These are phyloP conservation scores for Aspergillus hortae DNA, from an alignment of 2,329 filamentous ascomycete genomes.

Conservation along the genomic window DNA sequence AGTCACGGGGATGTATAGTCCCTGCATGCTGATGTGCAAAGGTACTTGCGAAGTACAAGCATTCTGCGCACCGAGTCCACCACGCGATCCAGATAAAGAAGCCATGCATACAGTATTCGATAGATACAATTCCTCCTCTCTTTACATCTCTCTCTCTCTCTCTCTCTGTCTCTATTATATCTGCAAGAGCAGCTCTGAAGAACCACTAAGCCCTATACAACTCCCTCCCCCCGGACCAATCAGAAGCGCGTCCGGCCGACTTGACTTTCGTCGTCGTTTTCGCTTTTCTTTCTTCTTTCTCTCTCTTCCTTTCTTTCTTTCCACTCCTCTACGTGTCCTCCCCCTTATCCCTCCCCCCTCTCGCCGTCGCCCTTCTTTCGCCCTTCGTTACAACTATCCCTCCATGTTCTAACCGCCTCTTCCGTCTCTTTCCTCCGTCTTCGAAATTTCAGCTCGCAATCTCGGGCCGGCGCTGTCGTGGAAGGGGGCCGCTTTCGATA, in stretches of 20 bases:
- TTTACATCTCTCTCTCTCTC: no score
- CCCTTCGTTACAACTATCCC: background rate
- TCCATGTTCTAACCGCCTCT: background rate
- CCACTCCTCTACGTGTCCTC: background rate
- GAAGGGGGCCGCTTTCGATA: conserved; percentile 11
- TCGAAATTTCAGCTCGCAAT: conserved; percentile 1
- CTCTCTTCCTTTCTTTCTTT: conserved; percentile 2
- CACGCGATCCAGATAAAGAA: no score
- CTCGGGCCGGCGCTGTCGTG: conserved; percentile 8
- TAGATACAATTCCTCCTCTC: no score
- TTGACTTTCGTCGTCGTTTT: background rate
- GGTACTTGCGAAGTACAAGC: no score
- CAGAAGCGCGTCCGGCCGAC: background rate
- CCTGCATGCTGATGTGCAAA: no score
- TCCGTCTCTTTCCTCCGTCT: conserved; percentile 3
- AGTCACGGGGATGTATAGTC: no score
- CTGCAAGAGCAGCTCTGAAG: no score
- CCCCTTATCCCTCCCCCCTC: background rate
- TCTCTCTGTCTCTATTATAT: no score
- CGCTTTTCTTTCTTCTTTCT: conserved; percentile 1
- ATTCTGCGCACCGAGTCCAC: no score
- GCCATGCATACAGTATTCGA: no score
- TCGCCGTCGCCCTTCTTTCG: background rate
- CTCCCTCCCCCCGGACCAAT: background rate
- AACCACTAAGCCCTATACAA: background rate